phyloP scores from a whole-genome alignment of 1,284 basidiomycete species.

The Heliocybe sulcata region DNA sequence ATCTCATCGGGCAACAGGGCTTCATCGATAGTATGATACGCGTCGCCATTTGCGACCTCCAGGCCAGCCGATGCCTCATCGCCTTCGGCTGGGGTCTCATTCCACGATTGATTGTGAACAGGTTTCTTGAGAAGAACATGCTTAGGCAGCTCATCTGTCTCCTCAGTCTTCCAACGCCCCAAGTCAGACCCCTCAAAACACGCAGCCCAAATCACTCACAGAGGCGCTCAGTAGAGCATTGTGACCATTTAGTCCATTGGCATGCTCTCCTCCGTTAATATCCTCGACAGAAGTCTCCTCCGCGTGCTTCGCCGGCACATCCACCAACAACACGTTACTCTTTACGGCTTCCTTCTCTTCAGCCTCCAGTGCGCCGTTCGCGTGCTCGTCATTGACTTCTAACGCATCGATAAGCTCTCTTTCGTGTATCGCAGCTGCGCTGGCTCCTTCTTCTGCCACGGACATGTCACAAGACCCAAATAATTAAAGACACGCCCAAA shows the following conservation, averaged over 20 bases:
- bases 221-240: not conserved
- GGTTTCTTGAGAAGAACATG: not conserved
- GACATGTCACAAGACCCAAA: constrained; percentile 1
- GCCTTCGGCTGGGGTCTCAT: not conserved
- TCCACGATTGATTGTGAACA: not conserved
- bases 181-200: not conserved
- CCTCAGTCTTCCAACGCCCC: not conserved
- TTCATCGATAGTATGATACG: not conserved
- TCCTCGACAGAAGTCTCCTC: not conserved
- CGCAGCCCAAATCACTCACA: not conserved
- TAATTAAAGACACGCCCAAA: not conserved
- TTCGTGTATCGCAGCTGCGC: not conserved
- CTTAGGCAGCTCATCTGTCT: not conserved
- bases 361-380: not conserved
- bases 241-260: not conserved
- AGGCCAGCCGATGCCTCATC: not conserved
- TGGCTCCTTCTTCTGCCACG: constrained; percentile 1
- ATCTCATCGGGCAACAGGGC: not conserved
- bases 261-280: not conserved
- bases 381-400: not conserved
- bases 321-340: not conserved
- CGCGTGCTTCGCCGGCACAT: not conserved
- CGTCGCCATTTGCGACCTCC: not conserved
- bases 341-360: not conserved
- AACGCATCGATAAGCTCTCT: not conserved